phyloP scores from a whole-genome alignment of 768 basidiomycete genomes.

The Artomyces pyxidatus region DNA sequence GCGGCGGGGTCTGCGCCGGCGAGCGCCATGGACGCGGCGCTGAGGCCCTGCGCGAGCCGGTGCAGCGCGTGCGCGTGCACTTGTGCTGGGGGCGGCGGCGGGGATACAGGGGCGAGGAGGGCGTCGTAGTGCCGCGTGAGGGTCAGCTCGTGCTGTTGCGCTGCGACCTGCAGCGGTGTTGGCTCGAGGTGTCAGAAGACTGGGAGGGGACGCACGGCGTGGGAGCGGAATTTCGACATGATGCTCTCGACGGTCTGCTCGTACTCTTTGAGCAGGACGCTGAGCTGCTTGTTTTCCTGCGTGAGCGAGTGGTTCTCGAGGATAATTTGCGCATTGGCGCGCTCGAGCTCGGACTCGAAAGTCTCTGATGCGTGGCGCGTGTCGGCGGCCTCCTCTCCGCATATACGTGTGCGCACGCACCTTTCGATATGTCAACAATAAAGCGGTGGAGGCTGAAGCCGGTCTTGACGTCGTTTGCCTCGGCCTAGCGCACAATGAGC shows the following conservation, averaged over 20 bases:
- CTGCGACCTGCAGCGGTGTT: conserved; percentile 55
- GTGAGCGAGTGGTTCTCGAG: conserved; percentile 90
- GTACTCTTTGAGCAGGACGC: conserved; percentile 84
- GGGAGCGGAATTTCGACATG: conserved; percentile 92
- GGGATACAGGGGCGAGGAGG: conserved; percentile 57
- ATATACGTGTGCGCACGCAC: conserved; percentile 14
- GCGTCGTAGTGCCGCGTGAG: conserved; percentile 86
- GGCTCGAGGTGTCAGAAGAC: neutral
- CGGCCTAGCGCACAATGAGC: conserved; percentile 6
- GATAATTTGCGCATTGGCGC: conserved; percentile 79
- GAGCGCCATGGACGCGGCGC: conserved; percentile 64
- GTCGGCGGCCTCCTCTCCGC: neutral
- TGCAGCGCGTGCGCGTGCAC: conserved; percentile 59
- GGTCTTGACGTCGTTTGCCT: conserved; percentile 23
- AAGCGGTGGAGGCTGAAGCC: conserved; percentile 34
- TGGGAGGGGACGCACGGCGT: conserved; percentile 55
- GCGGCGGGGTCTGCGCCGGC: conserved; percentile 43
- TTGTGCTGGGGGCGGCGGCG: conserved; percentile 47
- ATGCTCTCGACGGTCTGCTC: conserved; percentile 91
- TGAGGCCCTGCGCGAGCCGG: conserved; percentile 62
- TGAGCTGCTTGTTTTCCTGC: conserved; percentile 94
- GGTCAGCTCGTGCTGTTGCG: conserved; percentile 83
- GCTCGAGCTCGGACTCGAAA: conserved; percentile 90
- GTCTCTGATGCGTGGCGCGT: conserved; percentile 46
- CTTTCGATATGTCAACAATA: conserved; percentile 38